Base-by-base conservation (phyloP, 768 basidiomycete species). In the Jaapia argillacea region DNA sequence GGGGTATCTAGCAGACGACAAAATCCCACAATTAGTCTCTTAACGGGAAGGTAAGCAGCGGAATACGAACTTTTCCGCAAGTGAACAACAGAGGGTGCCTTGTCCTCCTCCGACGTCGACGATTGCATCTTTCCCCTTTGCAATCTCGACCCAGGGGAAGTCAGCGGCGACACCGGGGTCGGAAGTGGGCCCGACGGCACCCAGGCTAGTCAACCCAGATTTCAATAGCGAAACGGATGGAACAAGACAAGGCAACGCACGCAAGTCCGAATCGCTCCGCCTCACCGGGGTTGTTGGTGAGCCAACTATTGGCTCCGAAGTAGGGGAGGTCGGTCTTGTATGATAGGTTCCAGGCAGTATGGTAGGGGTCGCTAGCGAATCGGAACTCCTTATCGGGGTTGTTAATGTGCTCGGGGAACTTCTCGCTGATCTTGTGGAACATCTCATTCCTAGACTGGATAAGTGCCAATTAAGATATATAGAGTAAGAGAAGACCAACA, bases 101-200 rank as follows among this genome's bases (percentile, higher is more conserved):
- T 66, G 63, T 4, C 65, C 66, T 16, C 66, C 66, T 46, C 66
- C 66, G 25, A 65, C 58, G 43, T 68, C 66, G 23, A 68, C 62
- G 28, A 68, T 61, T 12, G 57, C 64, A 42, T 65, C 59, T 45
- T 64, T 62, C n/a, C 58, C 65, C 44, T 54, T 48, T n/a, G 55
- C 53, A 36, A 64, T 55, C 4, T 56, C 54, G 16, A 47, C 54
- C 66, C 66, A 66, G 16, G 65, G 59, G 54, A 66, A 68, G 52
- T 68, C 66, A 4, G 59, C 58, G 31, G 58, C 55, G 18, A 67
- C 61, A 2, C 64, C 62, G 24, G 62, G 63, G 48, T 63, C 61
- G 28, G 28, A 33, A 16, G 28, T 33, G 10, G 28, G 28, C 10
- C 28, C 28, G 28, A 33, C 28, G 10, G 28, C 28, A 33, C 28